phyloP scores from a whole-genome alignment of 108 stramenopile species.

The Fragilaria crotonensis region DNA sequence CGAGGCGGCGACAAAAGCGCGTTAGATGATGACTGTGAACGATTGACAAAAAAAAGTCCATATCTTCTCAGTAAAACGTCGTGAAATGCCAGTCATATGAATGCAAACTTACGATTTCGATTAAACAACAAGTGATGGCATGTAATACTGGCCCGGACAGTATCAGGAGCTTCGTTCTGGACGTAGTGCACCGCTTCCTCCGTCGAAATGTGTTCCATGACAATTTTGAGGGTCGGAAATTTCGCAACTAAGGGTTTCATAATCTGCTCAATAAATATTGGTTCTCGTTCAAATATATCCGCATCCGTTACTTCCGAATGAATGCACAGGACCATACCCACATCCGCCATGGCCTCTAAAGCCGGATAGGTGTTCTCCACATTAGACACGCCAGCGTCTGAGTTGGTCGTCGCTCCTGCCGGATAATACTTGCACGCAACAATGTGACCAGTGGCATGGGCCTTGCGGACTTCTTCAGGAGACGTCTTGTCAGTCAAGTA shows the following conservation, averaged over 20 bases:
- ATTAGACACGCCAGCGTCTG: conserved; percentile 91
- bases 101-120: conserved; percentile 76
- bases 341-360: conserved; percentile 82
- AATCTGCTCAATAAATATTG: conserved; percentile 88
- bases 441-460: conserved; percentile 65
- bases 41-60: conserved; percentile 2
- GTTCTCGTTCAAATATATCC: conserved; percentile 98
- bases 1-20: too few species aligned
- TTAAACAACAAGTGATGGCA: conserved; percentile 98
- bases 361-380: conserved; percentile 78
- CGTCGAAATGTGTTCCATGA: conserved; percentile 96
- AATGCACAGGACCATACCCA: conserved; percentile 92
- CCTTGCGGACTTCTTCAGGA: conserved; percentile 85
- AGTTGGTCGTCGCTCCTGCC: conserved; percentile 98
- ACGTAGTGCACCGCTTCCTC: conserved; percentile 92
- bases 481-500: conserved; percentile 96
- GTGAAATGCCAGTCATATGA: background rate
- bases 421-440: conserved; percentile 96
- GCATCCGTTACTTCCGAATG: conserved; percentile 94
- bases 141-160: conserved; percentile 95
- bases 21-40: background rate
- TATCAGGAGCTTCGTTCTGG: conserved; percentile 42
- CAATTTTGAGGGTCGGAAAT: conserved; percentile 88
- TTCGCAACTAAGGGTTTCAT: conserved; percentile 82
- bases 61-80: too few species aligned